These are phyloP conservation scores for Crithidia fasciculata DNA, from an alignment of 208 protist species.

Conservation along the genomic window DNA sequence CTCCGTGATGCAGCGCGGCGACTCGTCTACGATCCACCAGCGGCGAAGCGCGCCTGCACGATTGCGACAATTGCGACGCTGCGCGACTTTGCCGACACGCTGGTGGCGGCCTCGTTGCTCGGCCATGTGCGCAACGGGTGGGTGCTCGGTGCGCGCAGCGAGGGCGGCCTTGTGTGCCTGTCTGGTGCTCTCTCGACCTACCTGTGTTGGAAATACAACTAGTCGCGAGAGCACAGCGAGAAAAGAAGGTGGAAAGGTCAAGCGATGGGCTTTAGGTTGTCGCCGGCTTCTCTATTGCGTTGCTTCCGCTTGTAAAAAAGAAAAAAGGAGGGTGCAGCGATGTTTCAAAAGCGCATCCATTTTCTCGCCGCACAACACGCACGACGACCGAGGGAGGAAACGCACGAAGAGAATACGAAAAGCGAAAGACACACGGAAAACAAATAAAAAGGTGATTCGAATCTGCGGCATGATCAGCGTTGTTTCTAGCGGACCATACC, in stretches of 20 bases:
- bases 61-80: constrained; percentile 25
- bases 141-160: constrained; percentile 10
- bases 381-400: too few species aligned
- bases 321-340: too few species aligned
- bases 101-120: constrained; percentile 30
- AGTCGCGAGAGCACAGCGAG: not conserved
- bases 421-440: too few species aligned
- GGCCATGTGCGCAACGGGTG: constrained; percentile 4
- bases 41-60: constrained; percentile 35
- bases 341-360: too few species aligned
- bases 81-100: constrained; percentile 44
- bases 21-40: constrained; percentile 46
- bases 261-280: not conserved
- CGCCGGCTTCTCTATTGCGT: not conserved
- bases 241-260: not conserved
- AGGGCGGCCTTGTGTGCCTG: constrained; percentile 38
- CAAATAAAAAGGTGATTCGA: too few species aligned
- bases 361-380: too few species aligned
- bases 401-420: too few species aligned
- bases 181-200: constrained; percentile 53
- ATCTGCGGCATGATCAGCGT: too few species aligned
- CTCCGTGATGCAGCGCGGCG: constrained; percentile 41
- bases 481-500: too few species aligned
- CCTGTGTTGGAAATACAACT: constrained; percentile 35
- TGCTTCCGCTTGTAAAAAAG: too few species aligned